These are phyloP conservation scores for Yamadazyma blattariae DNA, from an alignment of 1,139 yeast genomes.

Conservation along the genomic window DNA sequence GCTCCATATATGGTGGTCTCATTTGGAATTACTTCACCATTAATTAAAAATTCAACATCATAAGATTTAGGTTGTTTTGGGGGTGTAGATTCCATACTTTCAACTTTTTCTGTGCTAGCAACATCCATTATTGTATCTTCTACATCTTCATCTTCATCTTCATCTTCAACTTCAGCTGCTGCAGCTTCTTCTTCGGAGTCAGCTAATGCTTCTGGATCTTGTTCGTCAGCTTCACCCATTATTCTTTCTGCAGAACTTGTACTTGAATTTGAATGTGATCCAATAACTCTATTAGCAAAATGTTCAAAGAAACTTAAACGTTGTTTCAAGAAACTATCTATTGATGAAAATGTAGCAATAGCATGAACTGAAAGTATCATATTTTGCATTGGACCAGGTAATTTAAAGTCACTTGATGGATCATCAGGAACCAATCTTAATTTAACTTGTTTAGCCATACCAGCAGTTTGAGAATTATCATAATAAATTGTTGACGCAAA, in stretches of 20 bases:
- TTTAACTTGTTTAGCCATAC: conserved; percentile 72
- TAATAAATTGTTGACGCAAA: conserved; percentile 11
- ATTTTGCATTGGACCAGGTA: conserved; percentile 33
- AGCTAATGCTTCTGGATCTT: neutral
- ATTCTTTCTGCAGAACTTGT: conserved; percentile 9
- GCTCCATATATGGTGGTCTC: conserved; percentile 84
- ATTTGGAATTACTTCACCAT: conserved; percentile 60
- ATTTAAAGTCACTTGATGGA: conserved; percentile 13
- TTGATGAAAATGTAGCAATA: conserved; percentile 76
- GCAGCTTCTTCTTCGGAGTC: neutral
- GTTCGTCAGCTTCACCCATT: neutral
- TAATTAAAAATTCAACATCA: conserved; percentile 57
- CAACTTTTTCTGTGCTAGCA: conserved; percentile 2
- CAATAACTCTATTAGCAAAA: conserved; percentile 12
- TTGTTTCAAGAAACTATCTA: conserved; percentile 59
- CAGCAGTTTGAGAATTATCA: conserved; percentile 42
- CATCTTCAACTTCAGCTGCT: conserved; percentile 3
- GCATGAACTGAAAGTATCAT: conserved; percentile 78
- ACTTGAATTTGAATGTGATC: neutral
- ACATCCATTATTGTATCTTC: conserved; percentile 9
- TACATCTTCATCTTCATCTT: conserved; percentile 12
- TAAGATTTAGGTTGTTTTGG: conserved; percentile 8
- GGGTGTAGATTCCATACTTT: conserved; percentile 1
- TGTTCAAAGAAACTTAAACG: conserved; percentile 26
- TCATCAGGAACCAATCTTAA: conserved; percentile 45